A percentile compares a stretch with the other conserved stretches of the same genome.
These are phyloP conservation scores for Zygoascus flipseniorum DNA, from an alignment of 805 yeast species.

Conservation along the genomic window DNA sequence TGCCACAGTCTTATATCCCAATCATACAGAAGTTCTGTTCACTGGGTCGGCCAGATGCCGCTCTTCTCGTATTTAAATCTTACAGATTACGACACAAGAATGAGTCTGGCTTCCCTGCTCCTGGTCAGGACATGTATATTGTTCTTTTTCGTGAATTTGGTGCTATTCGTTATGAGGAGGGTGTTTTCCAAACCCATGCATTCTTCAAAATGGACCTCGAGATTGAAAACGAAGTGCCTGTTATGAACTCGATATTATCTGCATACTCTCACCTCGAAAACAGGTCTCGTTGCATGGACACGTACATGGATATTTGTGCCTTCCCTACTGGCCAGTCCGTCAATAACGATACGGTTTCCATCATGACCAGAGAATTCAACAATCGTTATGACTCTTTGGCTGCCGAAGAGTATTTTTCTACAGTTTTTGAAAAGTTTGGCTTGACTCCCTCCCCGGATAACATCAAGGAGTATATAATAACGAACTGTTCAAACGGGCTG, in stretches of 20 bases:
- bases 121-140: constrained; percentile 48
- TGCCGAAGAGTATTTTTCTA: constrained; percentile 55
- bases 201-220: constrained; percentile 54
- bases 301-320: constrained; percentile 54
- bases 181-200: constrained; percentile 56
- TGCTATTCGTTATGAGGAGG: constrained; percentile 48
- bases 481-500: constrained; percentile 60
- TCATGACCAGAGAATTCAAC: constrained; percentile 30
- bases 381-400: constrained; percentile 21
- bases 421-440: constrained; percentile 41
- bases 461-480: constrained; percentile 53
- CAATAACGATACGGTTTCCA: constrained; percentile 57
- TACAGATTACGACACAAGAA: constrained; percentile 48
- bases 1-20: constrained; percentile 51
- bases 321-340: constrained; percentile 44
- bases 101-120: constrained; percentile 41
- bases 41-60: constrained; percentile 49
- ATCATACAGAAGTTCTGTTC: constrained; percentile 48
- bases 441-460: constrained; percentile 45
- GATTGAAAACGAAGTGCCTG: constrained; percentile 44
- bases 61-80: constrained; percentile 53
- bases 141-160: constrained; percentile 57
- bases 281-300: constrained; percentile 27
- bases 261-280: constrained; percentile 45
- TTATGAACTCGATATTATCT: constrained; percentile 55